Base-by-base conservation (phyloP, 305 asterid genomes). In the Fraxinus velutina region DNA sequence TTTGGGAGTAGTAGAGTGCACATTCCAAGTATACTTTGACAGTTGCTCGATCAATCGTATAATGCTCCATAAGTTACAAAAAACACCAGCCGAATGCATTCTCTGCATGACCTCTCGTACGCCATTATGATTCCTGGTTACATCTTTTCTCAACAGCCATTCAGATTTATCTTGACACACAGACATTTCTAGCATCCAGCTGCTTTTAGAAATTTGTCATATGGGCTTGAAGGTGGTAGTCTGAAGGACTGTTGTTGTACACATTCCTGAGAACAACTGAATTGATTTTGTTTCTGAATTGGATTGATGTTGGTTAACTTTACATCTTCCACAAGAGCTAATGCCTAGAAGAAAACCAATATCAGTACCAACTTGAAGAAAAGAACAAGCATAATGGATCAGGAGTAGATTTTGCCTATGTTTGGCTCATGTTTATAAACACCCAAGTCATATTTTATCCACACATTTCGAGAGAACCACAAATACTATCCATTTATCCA, bases 171-270 rank as follows among this genome's bases (percentile, higher is more conserved):
- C 68, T 55, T 17, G 10, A 6, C 24, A 64, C 24, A 64, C 34
- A 37, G 10, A 64, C 33, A 22, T 64, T 64, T 24, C 73, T 64
- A 89, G 86, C 91, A 89, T 76, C 91, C 89, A 37, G 91, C 91
- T 27, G 91, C 91, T 84, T 87, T 89, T 79, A 89, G 76, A 80
- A 89, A 89, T 62, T 89, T 89, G 87, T 89, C 91, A 10, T 87
- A 89, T 24, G 91, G 91, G 81, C 91, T 89, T 57, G 91, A 87
- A 68, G 91, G 91, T 32, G 91, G 91, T 42, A 89, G 85, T 84
- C 90, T 78, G 76, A 89, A 89, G 30, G 90, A 87, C 72, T 87
- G 86, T 70, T 87, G 86, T 68, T 85, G 89, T 21, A 74, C 88
- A 80, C 57, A 78, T 73, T 84, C 86, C 50, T 30, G 83, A 33